Percentiles rank a stretch among this genome's conserved stretches.
These are phyloP conservation scores for Marasmius fiardii DNA, from an alignment of 1,284 basidiomycete species.

Conservation along the genomic window DNA sequence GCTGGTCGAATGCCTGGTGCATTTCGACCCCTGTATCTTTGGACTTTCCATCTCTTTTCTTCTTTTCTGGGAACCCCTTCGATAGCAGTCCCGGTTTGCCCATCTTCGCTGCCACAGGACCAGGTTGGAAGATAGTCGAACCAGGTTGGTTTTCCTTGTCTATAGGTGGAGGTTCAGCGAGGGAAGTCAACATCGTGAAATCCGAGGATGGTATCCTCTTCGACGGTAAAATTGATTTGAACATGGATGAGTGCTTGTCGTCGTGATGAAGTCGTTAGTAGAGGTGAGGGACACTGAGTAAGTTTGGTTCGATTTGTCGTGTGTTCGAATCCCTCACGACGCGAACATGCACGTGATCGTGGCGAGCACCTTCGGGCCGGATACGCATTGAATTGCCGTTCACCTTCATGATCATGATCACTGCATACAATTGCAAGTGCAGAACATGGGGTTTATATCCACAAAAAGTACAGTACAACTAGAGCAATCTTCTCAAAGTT, in stretches of 20 bases:
- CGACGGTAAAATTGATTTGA: constrained; percentile 69
- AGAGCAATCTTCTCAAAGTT: too few species aligned
- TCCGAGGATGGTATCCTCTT: constrained; percentile 61
- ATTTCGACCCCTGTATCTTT: constrained; percentile 37
- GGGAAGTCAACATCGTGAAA: constrained; percentile 65
- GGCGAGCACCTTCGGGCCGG: neutral
- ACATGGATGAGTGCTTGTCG: constrained; percentile 41
- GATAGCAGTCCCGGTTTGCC: constrained; percentile 23
- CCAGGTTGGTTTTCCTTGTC: constrained; percentile 67
- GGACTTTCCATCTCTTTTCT: constrained; percentile 39
- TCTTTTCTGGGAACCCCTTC: constrained; percentile 34
- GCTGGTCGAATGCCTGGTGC: constrained; percentile 67
- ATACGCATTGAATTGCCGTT: too few species aligned
- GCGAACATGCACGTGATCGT: neutral
- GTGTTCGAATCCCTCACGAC: neutral
- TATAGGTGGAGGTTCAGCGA: constrained; percentile 39
- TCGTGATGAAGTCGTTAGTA: neutral
- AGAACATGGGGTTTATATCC: too few species aligned
- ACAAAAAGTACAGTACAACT: too few species aligned
- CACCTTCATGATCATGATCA: too few species aligned
- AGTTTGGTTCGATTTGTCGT: neutral
- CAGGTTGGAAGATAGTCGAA: constrained; percentile 9
- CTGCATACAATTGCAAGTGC: too few species aligned
- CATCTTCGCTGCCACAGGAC: constrained; percentile 16
- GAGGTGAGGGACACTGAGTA: neutral